Evolutionary conservation across 345 rosid genomes (phyloP).

Genomic region (Brassica juncea): DNA sequence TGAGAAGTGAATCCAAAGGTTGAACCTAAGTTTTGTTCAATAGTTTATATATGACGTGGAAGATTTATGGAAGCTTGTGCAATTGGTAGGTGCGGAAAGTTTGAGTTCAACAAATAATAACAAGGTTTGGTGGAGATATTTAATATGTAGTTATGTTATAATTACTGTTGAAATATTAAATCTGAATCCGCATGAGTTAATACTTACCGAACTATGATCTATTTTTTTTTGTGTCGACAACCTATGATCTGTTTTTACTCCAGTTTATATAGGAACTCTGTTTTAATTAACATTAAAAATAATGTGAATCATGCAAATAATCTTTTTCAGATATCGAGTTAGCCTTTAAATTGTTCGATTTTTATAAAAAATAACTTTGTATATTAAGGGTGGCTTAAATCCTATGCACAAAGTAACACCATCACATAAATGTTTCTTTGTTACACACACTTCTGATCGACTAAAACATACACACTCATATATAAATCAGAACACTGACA

Average conservation of each 20-base stretch:
- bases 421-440: background rate
- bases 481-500: slow-evolving; percentile 19
- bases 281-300: background rate
- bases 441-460: background rate
- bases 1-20: too few relatives aligned
- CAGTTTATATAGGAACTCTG: background rate
- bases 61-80: slow-evolving; percentile 14
- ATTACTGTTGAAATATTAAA: background rate
- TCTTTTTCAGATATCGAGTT: too few relatives aligned
- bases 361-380: too few relatives aligned
- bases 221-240: background rate
- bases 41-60: background rate
- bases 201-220: background rate
- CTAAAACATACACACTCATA: background rate
- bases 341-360: too few relatives aligned
- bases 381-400: too few relatives aligned
- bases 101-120: slow-evolving; percentile 31
- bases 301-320: too few relatives aligned
- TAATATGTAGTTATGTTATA: background rate
- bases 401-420: too few relatives aligned
- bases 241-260: background rate
- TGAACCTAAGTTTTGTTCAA: too few relatives aligned
- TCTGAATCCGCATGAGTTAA: background rate
- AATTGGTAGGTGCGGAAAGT: slow-evolving; percentile 34
- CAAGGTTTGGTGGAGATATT: slow-evolving; percentile 26